Percentiles rank a stretch among this genome's conserved stretches.
These are phyloP conservation scores for Rachicladosporium sp. DNA, from an alignment of 2,329 filamentous ascomycete genomes.

Conservation along the genomic window DNA sequence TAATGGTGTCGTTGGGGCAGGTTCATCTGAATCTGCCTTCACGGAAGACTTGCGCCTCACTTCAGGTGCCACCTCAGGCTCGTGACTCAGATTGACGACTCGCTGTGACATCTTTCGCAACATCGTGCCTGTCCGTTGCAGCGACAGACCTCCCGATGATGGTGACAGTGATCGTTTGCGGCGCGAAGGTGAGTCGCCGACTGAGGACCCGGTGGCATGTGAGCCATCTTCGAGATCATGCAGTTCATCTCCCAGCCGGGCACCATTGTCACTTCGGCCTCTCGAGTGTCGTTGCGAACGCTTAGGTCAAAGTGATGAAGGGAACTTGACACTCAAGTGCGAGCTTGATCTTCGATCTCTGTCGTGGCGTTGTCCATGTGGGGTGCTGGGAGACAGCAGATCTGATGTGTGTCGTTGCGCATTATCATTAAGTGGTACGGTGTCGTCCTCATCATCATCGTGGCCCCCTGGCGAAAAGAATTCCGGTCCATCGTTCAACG, in stretches of 20 bases:
- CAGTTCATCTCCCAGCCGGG: conserved; percentile 49
- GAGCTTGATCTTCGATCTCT: conserved; percentile 28
- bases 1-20: conserved; percentile 8
- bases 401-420: conserved; percentile 46
- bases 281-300: conserved; percentile 4
- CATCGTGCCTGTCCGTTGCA: conserved; percentile 39
- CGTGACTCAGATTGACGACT: conserved; percentile 94
- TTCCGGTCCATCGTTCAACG: conserved; percentile 42
- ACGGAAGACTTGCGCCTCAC: conserved; percentile 50
- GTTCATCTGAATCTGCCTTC: conserved; percentile 11
- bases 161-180: conserved; percentile 35
- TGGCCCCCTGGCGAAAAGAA: conserved; percentile 36
- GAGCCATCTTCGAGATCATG: conserved; percentile 47
- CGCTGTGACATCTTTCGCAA: conserved; percentile 76
- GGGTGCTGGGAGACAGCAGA: conserved; percentile 29
- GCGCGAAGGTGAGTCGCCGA: conserved; percentile 42
- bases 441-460: conserved; percentile 38
- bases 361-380: conserved; percentile 33
- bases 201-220: conserved; percentile 41
- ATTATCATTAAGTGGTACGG: conserved; percentile 46
- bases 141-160: conserved; percentile 28
- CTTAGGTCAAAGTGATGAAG: conserved; percentile 17
- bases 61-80: conserved; percentile 69
- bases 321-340: conserved; percentile 43
- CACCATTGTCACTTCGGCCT: conserved; percentile 23